phyloP scores from a whole-genome alignment of 805 yeast species.

The Osmozyma mogii region DNA sequence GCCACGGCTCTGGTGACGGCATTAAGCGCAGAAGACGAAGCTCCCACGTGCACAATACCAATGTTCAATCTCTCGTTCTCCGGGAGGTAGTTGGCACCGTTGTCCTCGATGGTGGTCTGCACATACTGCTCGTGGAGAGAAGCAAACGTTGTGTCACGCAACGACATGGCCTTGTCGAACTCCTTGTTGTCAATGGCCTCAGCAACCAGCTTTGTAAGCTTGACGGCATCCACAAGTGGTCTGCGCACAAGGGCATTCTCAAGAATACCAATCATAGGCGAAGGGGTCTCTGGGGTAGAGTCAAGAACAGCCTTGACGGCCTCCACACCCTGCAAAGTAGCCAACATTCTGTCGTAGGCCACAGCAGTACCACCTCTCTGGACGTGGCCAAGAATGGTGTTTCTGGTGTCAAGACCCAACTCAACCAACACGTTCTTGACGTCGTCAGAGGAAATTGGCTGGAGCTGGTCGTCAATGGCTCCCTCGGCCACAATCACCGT shows the following conservation, averaged over 20 bases:
- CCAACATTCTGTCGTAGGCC: constrained; percentile 84
- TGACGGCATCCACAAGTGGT: constrained; percentile 86
- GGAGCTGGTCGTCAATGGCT: constrained; percentile 75
- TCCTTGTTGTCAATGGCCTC: constrained; percentile 71
- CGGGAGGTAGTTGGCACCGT: constrained; percentile 44
- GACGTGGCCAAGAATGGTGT: constrained; percentile 94
- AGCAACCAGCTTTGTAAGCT: constrained; percentile 83
- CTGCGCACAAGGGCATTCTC: constrained; percentile 83
- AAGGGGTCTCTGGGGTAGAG: constrained; percentile 82
- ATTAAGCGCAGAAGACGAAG: constrained; percentile 96
- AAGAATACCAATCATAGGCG: constrained; percentile 86
- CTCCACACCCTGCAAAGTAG: constrained; percentile 95
- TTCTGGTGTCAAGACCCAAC: constrained; percentile 87
- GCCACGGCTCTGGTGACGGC: constrained; percentile 90
- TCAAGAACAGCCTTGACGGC: constrained; percentile 91
- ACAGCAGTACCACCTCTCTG: constrained; percentile 99
- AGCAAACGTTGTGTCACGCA: constrained; percentile 82
- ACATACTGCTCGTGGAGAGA: constrained; percentile 47
- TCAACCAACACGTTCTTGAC: constrained; percentile 79
- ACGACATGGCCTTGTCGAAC: constrained; percentile 77
- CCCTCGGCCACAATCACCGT: constrained; percentile 98
- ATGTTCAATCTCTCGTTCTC: constrained; percentile 55
- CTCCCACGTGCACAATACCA: constrained; percentile 90
- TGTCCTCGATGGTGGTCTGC: constrained; percentile 59
- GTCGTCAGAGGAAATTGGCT: constrained; percentile 70